Conservation (phyloP, 139 green algal genomes). For the Chlamydomonas asymmetrica region DNA sequence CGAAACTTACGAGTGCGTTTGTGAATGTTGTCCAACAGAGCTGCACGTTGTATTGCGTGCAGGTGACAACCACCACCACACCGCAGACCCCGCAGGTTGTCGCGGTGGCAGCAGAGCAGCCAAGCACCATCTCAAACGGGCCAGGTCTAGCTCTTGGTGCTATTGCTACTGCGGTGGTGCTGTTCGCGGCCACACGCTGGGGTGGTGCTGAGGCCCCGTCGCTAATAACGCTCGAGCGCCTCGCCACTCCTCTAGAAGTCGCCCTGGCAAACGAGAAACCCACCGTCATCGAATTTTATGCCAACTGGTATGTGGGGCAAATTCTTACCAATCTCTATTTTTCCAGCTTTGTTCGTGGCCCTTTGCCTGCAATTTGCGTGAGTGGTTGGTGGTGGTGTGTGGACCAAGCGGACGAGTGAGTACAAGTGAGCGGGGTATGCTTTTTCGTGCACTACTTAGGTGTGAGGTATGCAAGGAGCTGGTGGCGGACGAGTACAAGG, state of each 20-base stretch:
- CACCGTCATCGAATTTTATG: slow-evolving; percentile 97
- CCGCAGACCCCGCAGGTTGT: no score
- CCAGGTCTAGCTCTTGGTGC: slow-evolving; percentile 58
- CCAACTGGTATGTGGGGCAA: slow-evolving; percentile 75
- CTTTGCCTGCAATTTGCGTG: neutral
- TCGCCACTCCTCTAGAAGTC: slow-evolving; percentile 68
- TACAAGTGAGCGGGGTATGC: no score
- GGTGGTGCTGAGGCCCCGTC: slow-evolving; percentile 43
- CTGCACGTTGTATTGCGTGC: no score
- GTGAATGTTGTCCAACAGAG: no score
- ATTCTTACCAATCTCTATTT: neutral
- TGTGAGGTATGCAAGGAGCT: slow-evolving; percentile 87
- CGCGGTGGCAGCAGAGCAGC: no score
- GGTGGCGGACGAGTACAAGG: slow-evolving; percentile 63
- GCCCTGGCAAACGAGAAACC: slow-evolving; percentile 81
- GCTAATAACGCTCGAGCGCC: slow-evolving; percentile 65
- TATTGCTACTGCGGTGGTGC: slow-evolving; percentile 52
- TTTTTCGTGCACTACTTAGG: no score
- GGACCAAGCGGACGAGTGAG: no score
- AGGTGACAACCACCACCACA: no score
- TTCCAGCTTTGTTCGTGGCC: neutral
- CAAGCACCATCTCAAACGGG: no score
- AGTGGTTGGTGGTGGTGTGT: no score
- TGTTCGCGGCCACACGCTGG: slow-evolving; percentile 62
- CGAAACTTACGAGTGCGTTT: no score